Evolutionary conservation across 1,139 yeast species (phyloP).

Genomic region (Blastobotrys indianensis): DNA sequence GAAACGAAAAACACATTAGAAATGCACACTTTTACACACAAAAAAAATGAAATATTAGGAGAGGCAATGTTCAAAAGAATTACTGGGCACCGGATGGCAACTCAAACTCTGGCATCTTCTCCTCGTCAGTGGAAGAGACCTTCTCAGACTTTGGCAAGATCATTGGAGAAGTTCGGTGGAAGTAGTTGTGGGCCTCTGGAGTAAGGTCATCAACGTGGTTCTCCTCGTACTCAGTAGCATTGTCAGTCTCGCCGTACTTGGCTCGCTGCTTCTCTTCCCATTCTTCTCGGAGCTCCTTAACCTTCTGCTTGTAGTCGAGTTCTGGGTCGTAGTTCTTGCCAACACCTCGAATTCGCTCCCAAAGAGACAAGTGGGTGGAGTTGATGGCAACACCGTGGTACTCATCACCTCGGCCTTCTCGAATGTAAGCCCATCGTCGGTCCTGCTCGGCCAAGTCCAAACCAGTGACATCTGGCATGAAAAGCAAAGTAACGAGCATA

Average conservation of each 20-base stretch:
- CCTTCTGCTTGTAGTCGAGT: slow-evolving; percentile 35
- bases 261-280: slow-evolving; percentile 34
- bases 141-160: slow-evolving; percentile 24
- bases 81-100: slow-evolving; percentile 4
- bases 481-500: slow-evolving; percentile 31
- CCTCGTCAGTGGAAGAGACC: slow-evolving; percentile 17
- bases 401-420: slow-evolving; percentile 32
- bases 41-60: too few relatives aligned
- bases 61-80: too few relatives aligned
- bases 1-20: too few relatives aligned
- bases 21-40: too few relatives aligned
- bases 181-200: slow-evolving; percentile 30
- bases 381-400: slow-evolving; percentile 38
- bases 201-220: slow-evolving; percentile 16
- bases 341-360: slow-evolving; percentile 35
- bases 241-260: slow-evolving; percentile 24
- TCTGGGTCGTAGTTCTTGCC: slow-evolving; percentile 35
- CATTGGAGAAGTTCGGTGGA: slow-evolving; percentile 33
- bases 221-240: slow-evolving; percentile 17
- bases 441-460: slow-evolving; percentile 36
- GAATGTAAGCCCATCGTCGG: slow-evolving; percentile 34
- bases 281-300: slow-evolving; percentile 33
- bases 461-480: slow-evolving; percentile 37
- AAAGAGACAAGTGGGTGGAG: slow-evolving; percentile 33
- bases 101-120: slow-evolving; percentile 16